Evolutionary conservation across 1,139 yeast species (phyloP).

Genomic region (Yamadazyma songkhlaensis): DNA sequence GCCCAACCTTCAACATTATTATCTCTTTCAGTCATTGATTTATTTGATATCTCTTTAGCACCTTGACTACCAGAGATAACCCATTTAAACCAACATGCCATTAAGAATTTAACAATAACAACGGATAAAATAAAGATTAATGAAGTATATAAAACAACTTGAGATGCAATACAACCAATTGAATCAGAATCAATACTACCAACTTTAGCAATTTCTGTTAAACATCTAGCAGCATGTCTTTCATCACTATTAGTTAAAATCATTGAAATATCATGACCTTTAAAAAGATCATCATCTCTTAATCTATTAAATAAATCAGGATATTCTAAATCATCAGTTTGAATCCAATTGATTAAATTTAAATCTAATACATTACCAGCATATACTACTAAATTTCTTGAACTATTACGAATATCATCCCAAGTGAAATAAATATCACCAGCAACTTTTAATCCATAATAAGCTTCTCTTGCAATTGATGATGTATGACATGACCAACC

Average conservation of each 20-base stretch:
- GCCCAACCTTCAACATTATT: constrained; percentile 81
- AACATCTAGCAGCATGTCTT: constrained; percentile 73
- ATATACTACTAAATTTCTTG: constrained; percentile 79
- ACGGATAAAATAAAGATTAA: constrained; percentile 81
- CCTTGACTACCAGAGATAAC: constrained; percentile 76
- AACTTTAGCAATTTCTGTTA: constrained; percentile 83
- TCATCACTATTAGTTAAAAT: constrained; percentile 67
- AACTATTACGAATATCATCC: constrained; percentile 74
- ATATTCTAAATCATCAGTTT: constrained; percentile 61
- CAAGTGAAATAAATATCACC: constrained; percentile 89
- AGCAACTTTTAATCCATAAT: constrained; percentile 54
- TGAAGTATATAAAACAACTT: constrained; percentile 75
- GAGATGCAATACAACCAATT: constrained; percentile 94
- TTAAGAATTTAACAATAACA: constrained; percentile 68
- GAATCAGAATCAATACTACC: constrained; percentile 89
- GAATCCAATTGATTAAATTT: constrained; percentile 71
- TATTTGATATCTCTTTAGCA: constrained; percentile 56
- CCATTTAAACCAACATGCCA: constrained; percentile 93
- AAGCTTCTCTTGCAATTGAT: constrained; percentile 60
- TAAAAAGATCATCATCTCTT: constrained; percentile 49
- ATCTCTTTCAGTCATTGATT: constrained; percentile 45
- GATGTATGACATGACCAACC: constrained; percentile 96
- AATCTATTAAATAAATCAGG: constrained; percentile 70
- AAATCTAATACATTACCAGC: constrained; percentile 87
- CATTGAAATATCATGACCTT: constrained; percentile 81